phyloP scores from a whole-genome alignment of 371 early-diverging fungal genomes.

The Rhizopus microsporus region DNA sequence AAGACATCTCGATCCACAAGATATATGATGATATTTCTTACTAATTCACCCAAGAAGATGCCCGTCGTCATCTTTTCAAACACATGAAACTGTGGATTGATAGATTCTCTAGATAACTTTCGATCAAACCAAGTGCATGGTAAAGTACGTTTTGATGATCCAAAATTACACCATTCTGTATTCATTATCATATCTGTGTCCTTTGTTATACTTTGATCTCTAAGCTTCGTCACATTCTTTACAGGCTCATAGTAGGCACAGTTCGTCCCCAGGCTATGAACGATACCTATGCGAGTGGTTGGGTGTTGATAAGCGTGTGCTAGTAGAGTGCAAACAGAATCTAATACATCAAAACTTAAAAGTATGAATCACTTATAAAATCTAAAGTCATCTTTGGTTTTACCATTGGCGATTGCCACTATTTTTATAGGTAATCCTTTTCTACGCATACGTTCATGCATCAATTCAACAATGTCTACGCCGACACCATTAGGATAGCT shows the following conservation, averaged over 20 bases:
- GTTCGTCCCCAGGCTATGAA: slow-evolving; percentile 95
- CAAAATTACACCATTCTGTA: slow-evolving; percentile 87
- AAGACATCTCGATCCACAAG: slow-evolving; percentile 75
- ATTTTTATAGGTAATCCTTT: slow-evolving; percentile 49
- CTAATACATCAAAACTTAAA: slow-evolving; percentile 32
- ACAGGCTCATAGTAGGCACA: slow-evolving; percentile 88
- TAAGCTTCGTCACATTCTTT: slow-evolving; percentile 70
- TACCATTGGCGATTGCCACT: slow-evolving; percentile 76
- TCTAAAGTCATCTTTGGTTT: slow-evolving; percentile 2
- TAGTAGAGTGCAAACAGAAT: slow-evolving; percentile 90
- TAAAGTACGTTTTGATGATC: slow-evolving; percentile 70
- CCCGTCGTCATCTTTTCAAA: slow-evolving; percentile 97
- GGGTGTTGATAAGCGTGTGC: slow-evolving; percentile 87
- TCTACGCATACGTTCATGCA: slow-evolving; percentile 41
- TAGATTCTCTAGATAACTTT: slow-evolving; percentile 75
- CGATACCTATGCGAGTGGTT: slow-evolving; percentile 84
- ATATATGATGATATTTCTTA: slow-evolving; percentile 75
- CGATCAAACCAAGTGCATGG: slow-evolving; percentile 87
- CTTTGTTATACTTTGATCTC: slow-evolving; percentile 27
- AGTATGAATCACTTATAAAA: not conserved
- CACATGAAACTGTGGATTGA: slow-evolving; percentile 77
- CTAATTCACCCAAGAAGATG: slow-evolving; percentile 90
- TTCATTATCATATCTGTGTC: slow-evolving; percentile 84
- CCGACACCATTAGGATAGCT: slow-evolving; percentile 51
- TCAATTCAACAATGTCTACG: slow-evolving; percentile 45